Conservation (phyloP, 2,329 filamentous ascomycete genomes). For the Colletotrichum sp. region DNA sequence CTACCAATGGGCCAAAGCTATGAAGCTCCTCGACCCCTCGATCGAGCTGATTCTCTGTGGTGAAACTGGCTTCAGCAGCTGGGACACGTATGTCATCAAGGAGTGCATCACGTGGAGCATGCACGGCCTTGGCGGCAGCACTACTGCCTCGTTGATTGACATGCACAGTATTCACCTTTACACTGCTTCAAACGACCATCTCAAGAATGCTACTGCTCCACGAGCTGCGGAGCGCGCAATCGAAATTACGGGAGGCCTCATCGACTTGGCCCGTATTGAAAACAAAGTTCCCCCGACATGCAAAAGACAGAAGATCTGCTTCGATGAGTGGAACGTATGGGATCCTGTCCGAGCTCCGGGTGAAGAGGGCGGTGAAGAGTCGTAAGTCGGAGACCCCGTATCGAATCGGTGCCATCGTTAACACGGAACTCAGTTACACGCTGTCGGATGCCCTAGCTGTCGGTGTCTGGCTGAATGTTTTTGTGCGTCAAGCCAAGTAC, state of each 20-base stretch:
- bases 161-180: conserved; percentile 86
- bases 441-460: conserved; percentile 80
- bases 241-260: conserved; percentile 69
- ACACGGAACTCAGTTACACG: conserved; percentile 55
- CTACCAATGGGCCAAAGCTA: conserved; percentile 74
- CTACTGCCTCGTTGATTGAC: conserved; percentile 60
- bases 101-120: conserved; percentile 59
- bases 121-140: conserved; percentile 37
- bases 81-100: conserved; percentile 77
- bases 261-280: conserved; percentile 76
- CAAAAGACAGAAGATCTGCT: conserved; percentile 75
- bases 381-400: conserved; percentile 27
- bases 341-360: conserved; percentile 75
- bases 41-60: conserved; percentile 77
- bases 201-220: conserved; percentile 62
- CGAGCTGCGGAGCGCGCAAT: conserved; percentile 76
- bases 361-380: conserved; percentile 73
- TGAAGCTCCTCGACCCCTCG: conserved; percentile 73
- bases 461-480: conserved; percentile 76
- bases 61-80: conserved; percentile 69
- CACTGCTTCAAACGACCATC: conserved; percentile 62
- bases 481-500: conserved; percentile 72
- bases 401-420: background rate
- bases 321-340: conserved; percentile 89
- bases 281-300: conserved; percentile 64